Conservation (phyloP, 257 asterid species). For the Plantago major region DNA sequence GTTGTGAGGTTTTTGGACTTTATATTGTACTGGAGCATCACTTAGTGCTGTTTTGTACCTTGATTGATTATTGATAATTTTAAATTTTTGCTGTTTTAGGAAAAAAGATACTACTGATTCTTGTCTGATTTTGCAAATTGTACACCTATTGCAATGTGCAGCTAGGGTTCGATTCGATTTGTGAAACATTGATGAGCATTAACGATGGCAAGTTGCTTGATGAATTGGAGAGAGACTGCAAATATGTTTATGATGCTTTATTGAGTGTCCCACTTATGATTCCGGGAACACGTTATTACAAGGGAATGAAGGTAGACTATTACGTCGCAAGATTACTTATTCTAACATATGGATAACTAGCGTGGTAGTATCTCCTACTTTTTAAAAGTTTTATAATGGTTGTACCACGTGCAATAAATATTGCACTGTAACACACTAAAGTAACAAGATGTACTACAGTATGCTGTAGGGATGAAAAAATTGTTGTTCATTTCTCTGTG, state of each 20-base stretch:
- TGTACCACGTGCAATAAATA: no score
- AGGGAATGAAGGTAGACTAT: constrained; percentile 40
- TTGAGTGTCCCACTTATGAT: constrained; percentile 51
- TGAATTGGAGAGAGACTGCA: constrained; percentile 40
- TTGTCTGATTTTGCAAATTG: background rate
- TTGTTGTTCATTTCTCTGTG: background rate
- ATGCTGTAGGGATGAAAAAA: no score
- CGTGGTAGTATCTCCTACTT: constrained; percentile 41
- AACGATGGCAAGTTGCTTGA: constrained; percentile 32
- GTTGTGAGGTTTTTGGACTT: no score
- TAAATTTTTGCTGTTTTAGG: no score
- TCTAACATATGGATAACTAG: constrained; percentile 25
- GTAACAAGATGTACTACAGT: no score
- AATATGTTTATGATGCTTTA: constrained; percentile 45
- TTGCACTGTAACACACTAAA: no score
- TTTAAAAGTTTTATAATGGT: no score
- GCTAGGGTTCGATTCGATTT: constrained; percentile 52
- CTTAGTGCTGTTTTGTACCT: no score
- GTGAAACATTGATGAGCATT: constrained; percentile 46
- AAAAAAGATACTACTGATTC: no score
- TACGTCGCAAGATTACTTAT: constrained; percentile 24
- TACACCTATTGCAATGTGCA: constrained; percentile 46
- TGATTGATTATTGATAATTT: no score
- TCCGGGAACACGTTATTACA: constrained; percentile 55
- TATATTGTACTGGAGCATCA: no score